Conservation (phyloP, 2,329 filamentous ascomycete species). For the Neoscytalidium dimidiatum region DNA sequence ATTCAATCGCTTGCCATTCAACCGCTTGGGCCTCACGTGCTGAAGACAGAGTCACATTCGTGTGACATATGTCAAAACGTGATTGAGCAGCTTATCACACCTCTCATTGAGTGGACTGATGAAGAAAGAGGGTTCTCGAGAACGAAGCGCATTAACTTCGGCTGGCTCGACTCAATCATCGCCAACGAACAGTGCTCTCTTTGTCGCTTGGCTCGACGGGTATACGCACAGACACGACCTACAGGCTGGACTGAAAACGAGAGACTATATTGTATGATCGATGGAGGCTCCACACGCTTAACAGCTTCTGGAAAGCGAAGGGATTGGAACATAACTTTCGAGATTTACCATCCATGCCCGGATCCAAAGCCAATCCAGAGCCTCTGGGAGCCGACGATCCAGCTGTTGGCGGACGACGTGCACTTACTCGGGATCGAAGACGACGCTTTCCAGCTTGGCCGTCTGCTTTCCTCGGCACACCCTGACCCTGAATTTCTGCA, state of each 20-base stretch:
- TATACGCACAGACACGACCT: not conserved
- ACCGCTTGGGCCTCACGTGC: too few relatives aligned
- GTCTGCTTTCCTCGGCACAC: not conserved
- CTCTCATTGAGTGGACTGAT: too few relatives aligned
- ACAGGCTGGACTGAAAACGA: not conserved
- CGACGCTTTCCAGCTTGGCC: not conserved
- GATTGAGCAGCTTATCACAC: too few relatives aligned
- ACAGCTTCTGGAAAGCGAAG: not conserved
- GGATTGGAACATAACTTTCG: not conserved
- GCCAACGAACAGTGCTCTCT: not conserved
- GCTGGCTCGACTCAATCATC: not conserved
- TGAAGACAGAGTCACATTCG: too few relatives aligned
- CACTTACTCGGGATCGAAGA: not conserved
- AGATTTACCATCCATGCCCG: not conserved
- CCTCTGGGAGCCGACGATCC: not conserved
- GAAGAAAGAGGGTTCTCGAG: not conserved
- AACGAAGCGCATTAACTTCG: not conserved
- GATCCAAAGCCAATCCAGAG: not conserved
- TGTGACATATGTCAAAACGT: too few relatives aligned
- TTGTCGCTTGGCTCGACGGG: not conserved
- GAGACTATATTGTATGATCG: not conserved
- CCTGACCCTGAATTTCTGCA: not conserved
- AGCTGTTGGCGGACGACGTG: not conserved
- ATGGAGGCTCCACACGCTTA: not conserved
- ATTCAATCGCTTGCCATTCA: too few relatives aligned